A percentile compares a stretch with the other conserved stretches of the same genome.
These are phyloP conservation scores for Phycomyces nitens DNA, from an alignment of 192 early-diverging fungal genomes.

Conservation along the genomic window DNA sequence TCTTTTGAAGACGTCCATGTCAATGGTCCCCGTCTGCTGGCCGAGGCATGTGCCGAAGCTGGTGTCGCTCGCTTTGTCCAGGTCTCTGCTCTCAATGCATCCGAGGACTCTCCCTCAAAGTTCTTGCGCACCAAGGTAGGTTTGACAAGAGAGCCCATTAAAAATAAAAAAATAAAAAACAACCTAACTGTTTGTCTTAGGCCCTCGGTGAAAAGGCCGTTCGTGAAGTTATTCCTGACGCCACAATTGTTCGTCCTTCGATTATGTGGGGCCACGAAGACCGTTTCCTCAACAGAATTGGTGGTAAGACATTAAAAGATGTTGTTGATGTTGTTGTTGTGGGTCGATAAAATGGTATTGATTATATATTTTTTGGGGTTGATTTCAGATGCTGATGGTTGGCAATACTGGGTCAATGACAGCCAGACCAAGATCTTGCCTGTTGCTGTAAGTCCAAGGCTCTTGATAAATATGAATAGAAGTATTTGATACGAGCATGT, in stretches of 20 bases:
- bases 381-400: constrained; percentile 32
- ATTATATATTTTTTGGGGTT: no score
- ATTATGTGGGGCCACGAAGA: constrained; percentile 91
- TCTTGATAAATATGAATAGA: no score
- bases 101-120: constrained; percentile 66
- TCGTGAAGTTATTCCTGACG: constrained; percentile 83
- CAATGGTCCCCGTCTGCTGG: constrained; percentile 77
- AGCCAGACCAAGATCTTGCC: constrained; percentile 68
- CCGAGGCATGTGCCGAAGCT: constrained; percentile 70
- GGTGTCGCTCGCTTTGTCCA: constrained; percentile 87
- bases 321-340: neutral
- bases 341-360: neutral
- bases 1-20: constrained; percentile 80
- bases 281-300: constrained; percentile 87
- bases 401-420: constrained; percentile 64
- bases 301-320: constrained; percentile 41
- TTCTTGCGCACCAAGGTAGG: constrained; percentile 84
- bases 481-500: no score
- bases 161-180: neutral
- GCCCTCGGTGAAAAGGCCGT: constrained; percentile 90
- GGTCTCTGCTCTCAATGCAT: constrained; percentile 82
- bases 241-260: constrained; percentile 89
- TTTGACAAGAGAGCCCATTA: neutral
- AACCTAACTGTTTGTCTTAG: constrained; percentile 33
- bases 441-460: constrained; percentile 46